Conservation (phyloP, 2,329 filamentous ascomycete species). For the Didymellaceae sp. region DNA sequence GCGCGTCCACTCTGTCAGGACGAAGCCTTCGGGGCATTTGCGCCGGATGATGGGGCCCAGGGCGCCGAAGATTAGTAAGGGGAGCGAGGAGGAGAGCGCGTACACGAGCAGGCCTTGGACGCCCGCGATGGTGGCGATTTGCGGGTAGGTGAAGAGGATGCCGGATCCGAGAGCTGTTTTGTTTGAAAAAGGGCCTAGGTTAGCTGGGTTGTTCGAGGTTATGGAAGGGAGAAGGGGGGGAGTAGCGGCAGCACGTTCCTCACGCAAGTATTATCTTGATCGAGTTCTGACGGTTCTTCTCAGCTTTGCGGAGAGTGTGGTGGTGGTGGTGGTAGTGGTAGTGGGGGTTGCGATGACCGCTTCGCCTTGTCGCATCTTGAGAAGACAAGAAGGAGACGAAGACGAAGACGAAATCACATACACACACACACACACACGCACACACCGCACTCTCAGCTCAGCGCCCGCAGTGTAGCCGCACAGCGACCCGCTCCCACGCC, state of each 20-base stretch:
- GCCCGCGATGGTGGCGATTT: slow-evolving; percentile 79
- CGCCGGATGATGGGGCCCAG: slow-evolving; percentile 78
- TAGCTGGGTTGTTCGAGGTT: slow-evolving; percentile 34
- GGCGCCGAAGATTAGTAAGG: slow-evolving; percentile 75
- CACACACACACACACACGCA: no score
- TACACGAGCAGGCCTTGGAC: slow-evolving; percentile 81
- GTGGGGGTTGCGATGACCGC: no score
- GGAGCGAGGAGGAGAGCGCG: slow-evolving; percentile 73
- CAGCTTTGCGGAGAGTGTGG: no score
- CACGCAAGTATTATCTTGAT: slow-evolving; percentile 99
- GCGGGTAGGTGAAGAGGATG: slow-evolving; percentile 82
- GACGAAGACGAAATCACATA: no score
- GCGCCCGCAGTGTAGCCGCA: slow-evolving; percentile 84
- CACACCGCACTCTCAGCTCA: no score
- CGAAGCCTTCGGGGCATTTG: slow-evolving; percentile 83
- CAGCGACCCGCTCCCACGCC: slow-evolving; percentile 38
- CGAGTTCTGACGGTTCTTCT: slow-evolving; percentile 96
- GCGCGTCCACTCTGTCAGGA: slow-evolving; percentile 83
- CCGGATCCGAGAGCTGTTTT: slow-evolving; percentile 79
- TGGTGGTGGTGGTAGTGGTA: no score
- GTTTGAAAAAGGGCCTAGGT: slow-evolving; percentile 42
- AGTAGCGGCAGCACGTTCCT: slow-evolving; percentile 93
- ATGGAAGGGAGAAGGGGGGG: slow-evolving; percentile 53
- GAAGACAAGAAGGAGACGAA: no score
- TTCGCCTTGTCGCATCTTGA: no score